A percentile compares a stretch with the other conserved stretches of the same genome.
Conservation (phyloP, 305 asterid species). For the Euphrasia arctica region DNA sequence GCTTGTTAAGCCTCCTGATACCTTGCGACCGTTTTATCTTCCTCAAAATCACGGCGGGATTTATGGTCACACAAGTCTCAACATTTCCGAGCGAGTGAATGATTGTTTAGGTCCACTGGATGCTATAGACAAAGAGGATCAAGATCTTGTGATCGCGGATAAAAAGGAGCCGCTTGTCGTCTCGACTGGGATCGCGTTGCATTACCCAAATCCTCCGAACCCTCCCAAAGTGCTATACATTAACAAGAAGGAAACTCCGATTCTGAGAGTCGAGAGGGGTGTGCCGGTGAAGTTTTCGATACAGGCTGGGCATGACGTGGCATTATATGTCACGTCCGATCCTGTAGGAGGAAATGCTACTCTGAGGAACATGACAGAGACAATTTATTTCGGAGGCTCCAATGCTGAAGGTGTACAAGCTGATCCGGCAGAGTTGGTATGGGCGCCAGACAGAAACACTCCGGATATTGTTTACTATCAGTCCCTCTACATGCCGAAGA, state of each 20-base stretch:
- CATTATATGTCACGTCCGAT: constrained; percentile 87
- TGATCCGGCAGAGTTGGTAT: constrained; percentile 69
- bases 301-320: constrained; percentile 98
- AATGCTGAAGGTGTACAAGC: constrained; percentile 94
- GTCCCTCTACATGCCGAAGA: constrained; percentile 69
- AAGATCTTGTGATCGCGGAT: constrained; percentile 92
- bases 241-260: constrained; percentile 93
- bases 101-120: constrained; percentile 95
- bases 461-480: constrained; percentile 95
- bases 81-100: constrained; percentile 58
- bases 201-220: constrained; percentile 94
- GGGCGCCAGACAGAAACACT: constrained; percentile 96
- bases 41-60: constrained; percentile 93
- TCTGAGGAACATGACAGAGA: constrained; percentile 71
- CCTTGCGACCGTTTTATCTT: constrained; percentile 81
- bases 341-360: constrained; percentile 98
- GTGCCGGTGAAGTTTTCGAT: constrained; percentile 86
- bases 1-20: constrained; percentile 85
- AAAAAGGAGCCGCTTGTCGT: constrained; percentile 85
- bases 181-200: constrained; percentile 69
- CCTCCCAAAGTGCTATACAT: constrained; percentile 85
- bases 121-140: constrained; percentile 92
- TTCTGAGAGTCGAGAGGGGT: constrained; percentile 95
- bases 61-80: constrained; percentile 72
- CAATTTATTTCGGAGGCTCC: constrained; percentile 90